Base-by-base conservation (phyloP, 176 grass and related monocot species). In the Urochloa ruziziensis region DNA sequence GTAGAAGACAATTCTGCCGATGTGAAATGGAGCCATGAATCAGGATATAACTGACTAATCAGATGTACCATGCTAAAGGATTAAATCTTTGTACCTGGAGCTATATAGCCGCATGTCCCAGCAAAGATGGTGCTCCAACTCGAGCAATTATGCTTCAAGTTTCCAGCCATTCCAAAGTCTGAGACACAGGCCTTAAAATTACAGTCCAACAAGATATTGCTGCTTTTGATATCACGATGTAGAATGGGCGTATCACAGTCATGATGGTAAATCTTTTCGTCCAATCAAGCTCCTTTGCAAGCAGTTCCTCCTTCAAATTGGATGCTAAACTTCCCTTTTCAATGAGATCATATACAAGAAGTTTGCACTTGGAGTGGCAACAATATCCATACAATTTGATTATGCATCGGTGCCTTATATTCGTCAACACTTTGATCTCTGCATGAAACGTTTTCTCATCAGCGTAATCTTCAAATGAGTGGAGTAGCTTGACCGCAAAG, bases 341-440 rank as follows among this genome's bases (percentile, higher is more conserved):
- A 0, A 87, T 87, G 23, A 83, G 64, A 15, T 87, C 69, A 6
- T 90, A 90, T 0, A 84, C 62, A 2, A 87, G 80, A 11, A 87
- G 68, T 33, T 65, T 86, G 58, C 36, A 49, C 1, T 23, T 32
- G 0, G 67, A 68, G 15, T 90, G 88, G 3, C 53, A 73, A 10
- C 82, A 82, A 10, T 65, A 86, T 0, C 88, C 88, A 28, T 86
- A 32, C 4, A 90, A 12, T n/a, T 83, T 90, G 47, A 90, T 79
- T 11, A 90, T 86, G 32, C 70, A 83, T 6, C 80, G 67, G 12
- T 87, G 84, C 2, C 74, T 72, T 1, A 83, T 52, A 28, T 83
- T 79, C 0, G 67, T 74, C 10, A 86, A 37, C 36, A 86, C 67
- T 40, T 86, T 9, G 3, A 83, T 83, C 88, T 90, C 88, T 4